Evolutionary conservation across 352 stramenopile genomes (phyloP).

Genomic region (Globisporangium spiculum): DNA sequence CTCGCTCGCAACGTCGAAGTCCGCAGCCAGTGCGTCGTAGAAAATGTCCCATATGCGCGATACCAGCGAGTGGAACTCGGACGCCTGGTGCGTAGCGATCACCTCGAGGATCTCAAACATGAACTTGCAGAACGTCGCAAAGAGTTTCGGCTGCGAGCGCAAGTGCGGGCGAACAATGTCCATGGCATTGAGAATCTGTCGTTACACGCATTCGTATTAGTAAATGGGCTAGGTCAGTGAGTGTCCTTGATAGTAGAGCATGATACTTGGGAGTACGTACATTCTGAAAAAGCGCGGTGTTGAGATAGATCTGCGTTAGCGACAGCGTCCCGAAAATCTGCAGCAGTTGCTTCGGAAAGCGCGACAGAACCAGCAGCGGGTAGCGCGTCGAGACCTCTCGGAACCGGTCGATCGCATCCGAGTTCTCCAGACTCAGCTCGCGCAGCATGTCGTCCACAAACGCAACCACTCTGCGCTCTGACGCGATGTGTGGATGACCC

Average conservation of each 20-base stretch:
- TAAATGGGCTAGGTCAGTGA: background rate
- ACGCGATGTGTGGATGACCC: constrained; percentile 16
- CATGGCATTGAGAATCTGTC: constrained; percentile 58
- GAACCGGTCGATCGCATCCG: constrained; percentile 55
- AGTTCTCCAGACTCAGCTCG: constrained; percentile 39
- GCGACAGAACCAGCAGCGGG: constrained; percentile 50
- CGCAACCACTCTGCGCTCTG: constrained; percentile 23
- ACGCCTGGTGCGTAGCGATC: constrained; percentile 58
- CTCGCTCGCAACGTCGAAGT: constrained; percentile 31
- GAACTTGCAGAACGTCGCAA: constrained; percentile 44
- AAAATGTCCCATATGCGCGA: constrained; percentile 47
- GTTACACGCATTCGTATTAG: background rate
- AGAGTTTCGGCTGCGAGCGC: constrained; percentile 26
- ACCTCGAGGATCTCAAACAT: constrained; percentile 68
- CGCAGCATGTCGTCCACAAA: constrained; percentile 50
- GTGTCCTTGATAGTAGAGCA: background rate
- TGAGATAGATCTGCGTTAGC: constrained; percentile 68
- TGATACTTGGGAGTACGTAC: constrained; percentile 25
- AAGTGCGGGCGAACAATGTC: constrained; percentile 52
- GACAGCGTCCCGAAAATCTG: constrained; percentile 57
- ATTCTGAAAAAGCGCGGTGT: constrained; percentile 54
- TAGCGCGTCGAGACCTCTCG: constrained; percentile 55
- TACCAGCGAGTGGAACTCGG: constrained; percentile 65
- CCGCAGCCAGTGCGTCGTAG: constrained; percentile 37
- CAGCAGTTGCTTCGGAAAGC: constrained; percentile 47